Base-by-base conservation (phyloP, 371 early-diverging fungal genomes). In the Mucor velutinosus region DNA sequence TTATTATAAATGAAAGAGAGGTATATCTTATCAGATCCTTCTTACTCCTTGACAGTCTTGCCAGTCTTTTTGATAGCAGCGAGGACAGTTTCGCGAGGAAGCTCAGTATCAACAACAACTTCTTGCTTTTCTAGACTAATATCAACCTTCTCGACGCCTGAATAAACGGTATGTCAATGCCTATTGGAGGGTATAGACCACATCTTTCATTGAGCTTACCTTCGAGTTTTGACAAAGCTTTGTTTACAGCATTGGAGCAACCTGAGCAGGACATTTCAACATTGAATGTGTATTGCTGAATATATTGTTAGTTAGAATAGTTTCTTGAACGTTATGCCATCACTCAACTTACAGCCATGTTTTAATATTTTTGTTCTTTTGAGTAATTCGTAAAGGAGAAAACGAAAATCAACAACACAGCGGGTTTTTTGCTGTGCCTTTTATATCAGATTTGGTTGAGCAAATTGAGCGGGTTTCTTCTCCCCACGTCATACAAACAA, bases 201-300 rank as follows among this genome's bases (percentile, higher is more conserved):
- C 37, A 37, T 37, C 29, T 45, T 21, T 3, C 37, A 12, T 17
- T 7, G 8, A 4, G 23, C 47, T 65, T 87, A 85, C 86, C 84
- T 51, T 81, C 76, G 27, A 90, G 82, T 73, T 86, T 88, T 58
- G 57, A 64, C 66, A 95, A 78, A 29, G 92, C 93, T 30, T 89
- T 83, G 67, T 82, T 84, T 33, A 95, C 93, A 43, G 94, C 94
- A 69, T 86, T 85, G 39, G 87, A 86, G 83, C 95, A 95, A 47
- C 95, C 95, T 56, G 80, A 70, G 85, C 95, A 94, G 75, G 89
- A 76, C 94, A 95, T 95, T 71, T 73, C 88, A 67, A 95, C 95
- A 47, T 88, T 89, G 85, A 86, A 94, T 49, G 76, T 87, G 86
- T 90, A 91, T 76, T 79, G 69, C 83, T 83, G 64, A 15, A 32